phyloP scores from a whole-genome alignment of 2,329 filamentous ascomycete species.

The Biscogniauxia mediterranea region DNA sequence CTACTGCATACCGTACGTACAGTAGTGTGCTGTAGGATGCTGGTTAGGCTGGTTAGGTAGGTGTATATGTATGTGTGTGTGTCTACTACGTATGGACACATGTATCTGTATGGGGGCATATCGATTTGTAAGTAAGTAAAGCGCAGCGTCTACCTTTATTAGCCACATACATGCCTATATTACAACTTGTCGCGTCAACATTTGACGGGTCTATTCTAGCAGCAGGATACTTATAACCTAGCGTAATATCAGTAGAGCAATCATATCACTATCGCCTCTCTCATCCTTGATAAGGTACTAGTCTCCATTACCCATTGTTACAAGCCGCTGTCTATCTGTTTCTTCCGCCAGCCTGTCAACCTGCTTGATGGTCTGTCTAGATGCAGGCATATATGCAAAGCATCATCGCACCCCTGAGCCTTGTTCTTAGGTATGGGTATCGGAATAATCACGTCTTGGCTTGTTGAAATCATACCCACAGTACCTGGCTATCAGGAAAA shows the following conservation, averaged over 20 bases:
- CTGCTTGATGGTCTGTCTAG: background rate
- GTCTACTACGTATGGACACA: no score
- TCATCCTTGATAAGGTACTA: background rate
- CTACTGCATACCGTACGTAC: no score
- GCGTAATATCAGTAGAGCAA: background rate
- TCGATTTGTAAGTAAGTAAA: no score
- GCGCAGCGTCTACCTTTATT: no score
- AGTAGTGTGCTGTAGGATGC: no score
- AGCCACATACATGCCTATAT: no score
- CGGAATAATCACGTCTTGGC: background rate
- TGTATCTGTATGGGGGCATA: no score
- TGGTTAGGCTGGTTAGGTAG: no score
- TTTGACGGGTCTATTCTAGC: background rate
- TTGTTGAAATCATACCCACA: background rate
- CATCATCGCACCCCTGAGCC: background rate
- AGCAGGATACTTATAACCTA: background rate
- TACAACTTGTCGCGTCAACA: background rate
- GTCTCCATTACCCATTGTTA: background rate
- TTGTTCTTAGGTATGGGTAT: background rate
- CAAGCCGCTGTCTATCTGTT: background rate
- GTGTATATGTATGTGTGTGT: no score
- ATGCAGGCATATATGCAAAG: background rate
- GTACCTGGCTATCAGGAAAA: background rate
- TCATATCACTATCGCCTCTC: background rate
- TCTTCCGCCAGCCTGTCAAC: background rate